A percentile compares a stretch with the other conserved stretches of the same genome.
phyloP scores from a whole-genome alignment of 352 stramenopile genomes.

The Thalassiosira oceanica region DNA sequence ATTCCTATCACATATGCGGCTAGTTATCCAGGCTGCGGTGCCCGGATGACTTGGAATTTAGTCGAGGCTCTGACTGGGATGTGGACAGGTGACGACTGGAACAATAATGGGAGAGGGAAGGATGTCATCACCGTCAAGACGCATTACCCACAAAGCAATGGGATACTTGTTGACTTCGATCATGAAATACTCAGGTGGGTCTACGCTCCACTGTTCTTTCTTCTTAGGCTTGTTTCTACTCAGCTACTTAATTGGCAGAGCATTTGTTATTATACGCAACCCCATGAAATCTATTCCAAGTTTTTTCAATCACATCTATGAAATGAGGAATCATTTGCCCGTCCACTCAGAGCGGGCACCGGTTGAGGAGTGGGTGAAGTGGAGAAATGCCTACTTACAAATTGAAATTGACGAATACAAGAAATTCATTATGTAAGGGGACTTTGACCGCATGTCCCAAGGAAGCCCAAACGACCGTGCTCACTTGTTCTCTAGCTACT shows the following conservation, averaged over 20 bases:
- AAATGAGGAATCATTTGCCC: constrained; percentile 48
- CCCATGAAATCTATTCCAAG: constrained; percentile 49
- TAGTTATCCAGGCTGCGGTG: constrained; percentile 26
- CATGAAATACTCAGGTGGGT: neutral
- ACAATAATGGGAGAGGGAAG: constrained; percentile 47
- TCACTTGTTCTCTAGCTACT: too few relatives aligned
- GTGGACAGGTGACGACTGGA: constrained; percentile 55
- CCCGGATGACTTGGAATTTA: constrained; percentile 51
- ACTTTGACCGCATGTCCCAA: too few relatives aligned
- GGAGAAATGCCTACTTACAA: constrained; percentile 35
- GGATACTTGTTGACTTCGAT: constrained; percentile 8
- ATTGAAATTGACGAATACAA: constrained; percentile 31
- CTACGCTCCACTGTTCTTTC: neutral
- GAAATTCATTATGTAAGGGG: constrained; percentile 12
- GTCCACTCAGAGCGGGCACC: constrained; percentile 41
- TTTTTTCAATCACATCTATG: constrained; percentile 56
- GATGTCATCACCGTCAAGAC: constrained; percentile 51
- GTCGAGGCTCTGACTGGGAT: constrained; percentile 47
- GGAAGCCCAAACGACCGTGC: too few relatives aligned
- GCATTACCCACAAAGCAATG: constrained; percentile 51
- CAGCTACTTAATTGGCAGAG: constrained; percentile 27
- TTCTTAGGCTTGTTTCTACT: neutral
- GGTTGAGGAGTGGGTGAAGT: constrained; percentile 47
- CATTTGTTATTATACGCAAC: constrained; percentile 53
- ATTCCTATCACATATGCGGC: constrained; percentile 43